Base-by-base conservation (phyloP, 345 rosid genomes). In the Hibiscus tridactylites region DNA sequence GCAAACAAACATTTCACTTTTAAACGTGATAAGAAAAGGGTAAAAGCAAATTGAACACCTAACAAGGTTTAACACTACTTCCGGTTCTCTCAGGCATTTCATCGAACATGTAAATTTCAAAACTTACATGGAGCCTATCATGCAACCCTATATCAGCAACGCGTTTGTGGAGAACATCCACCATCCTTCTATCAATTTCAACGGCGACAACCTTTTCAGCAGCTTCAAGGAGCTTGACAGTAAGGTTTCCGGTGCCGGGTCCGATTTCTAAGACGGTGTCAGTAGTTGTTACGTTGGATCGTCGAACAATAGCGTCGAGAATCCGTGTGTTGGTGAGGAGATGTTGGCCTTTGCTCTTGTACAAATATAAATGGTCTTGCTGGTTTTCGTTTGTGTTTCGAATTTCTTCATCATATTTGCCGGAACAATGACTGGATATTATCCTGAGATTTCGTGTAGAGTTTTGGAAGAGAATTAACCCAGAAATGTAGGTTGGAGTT, bases 241-340 rank as follows among this genome's bases (percentile, higher is more conserved):
- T 95, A 78, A 92, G 97, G 65, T 92, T 95, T 39, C 97, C 97
- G 2, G 97, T 92, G 3, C 97, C 97, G 9, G 97, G 97, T 63
- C 96, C 97, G 21, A 95, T 88, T 83, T 95, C 96, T 5, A 95
- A 75, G 46, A 92, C 93, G 0, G 90, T 89, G 69, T 95, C 97
- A 0, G 81, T 74, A 2, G 88, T 83, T 33, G 76, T 77, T 37
- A 90, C 52, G 13, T 78, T 71, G 2, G 97, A 88, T 76, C 71
- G 80, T 37, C 84, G 78, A 57, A 92, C 93, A 64, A 95, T 89
- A 52, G 85, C 42, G 80, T 92, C 93, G 28, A 94, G 87, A 70
- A 95, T 77, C 53, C 93, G 80, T 2, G 81, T 87, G 70, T 95
- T 95, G 54, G 92, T 89, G 74, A 95, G 99, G 33, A 92, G 83